Percentiles rank a stretch among this genome's conserved stretches.
Conservation (phyloP, 2,329 filamentous ascomycete genomes). For the Curvularia sp. region DNA sequence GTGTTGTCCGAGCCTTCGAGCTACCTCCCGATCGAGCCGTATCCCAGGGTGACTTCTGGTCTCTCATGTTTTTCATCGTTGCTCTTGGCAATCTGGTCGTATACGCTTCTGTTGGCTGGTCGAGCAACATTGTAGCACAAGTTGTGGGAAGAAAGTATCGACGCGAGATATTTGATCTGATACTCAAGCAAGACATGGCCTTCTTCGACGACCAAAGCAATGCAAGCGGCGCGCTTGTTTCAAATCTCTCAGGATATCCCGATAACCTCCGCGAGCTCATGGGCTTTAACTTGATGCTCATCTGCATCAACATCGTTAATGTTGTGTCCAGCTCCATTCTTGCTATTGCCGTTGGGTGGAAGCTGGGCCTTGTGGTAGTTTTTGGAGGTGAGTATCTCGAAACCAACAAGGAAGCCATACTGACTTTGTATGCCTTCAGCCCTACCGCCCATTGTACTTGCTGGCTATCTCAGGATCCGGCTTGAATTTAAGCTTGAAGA, state of each 20-base stretch:
- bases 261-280: conserved; percentile 88
- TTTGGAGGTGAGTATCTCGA: conserved; percentile 56
- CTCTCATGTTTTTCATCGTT: conserved; percentile 64
- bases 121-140: conserved; percentile 56
- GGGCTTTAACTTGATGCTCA: conserved; percentile 84
- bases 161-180: conserved; percentile 74
- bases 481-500: conserved; percentile 78
- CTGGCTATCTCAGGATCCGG: conserved; percentile 83
- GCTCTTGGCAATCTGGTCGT: conserved; percentile 56
- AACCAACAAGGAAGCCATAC: background rate
- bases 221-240: conserved; percentile 83
- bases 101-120: conserved; percentile 57
- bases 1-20: conserved; percentile 58
- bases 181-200: conserved; percentile 89
- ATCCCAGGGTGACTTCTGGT: conserved; percentile 58
- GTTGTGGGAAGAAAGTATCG: conserved; percentile 44
- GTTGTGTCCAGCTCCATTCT: conserved; percentile 75
- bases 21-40: conserved; percentile 50
- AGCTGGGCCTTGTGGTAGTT: conserved; percentile 80
- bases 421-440: conserved; percentile 13
- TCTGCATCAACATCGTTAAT: conserved; percentile 81
- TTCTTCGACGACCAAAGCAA: conserved; percentile 94
- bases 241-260: conserved; percentile 70
- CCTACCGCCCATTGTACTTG: conserved; percentile 52
- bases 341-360: conserved; percentile 82